Base-by-base conservation (phyloP, 257 asterid species). In the Nemophila menziesii region DNA sequence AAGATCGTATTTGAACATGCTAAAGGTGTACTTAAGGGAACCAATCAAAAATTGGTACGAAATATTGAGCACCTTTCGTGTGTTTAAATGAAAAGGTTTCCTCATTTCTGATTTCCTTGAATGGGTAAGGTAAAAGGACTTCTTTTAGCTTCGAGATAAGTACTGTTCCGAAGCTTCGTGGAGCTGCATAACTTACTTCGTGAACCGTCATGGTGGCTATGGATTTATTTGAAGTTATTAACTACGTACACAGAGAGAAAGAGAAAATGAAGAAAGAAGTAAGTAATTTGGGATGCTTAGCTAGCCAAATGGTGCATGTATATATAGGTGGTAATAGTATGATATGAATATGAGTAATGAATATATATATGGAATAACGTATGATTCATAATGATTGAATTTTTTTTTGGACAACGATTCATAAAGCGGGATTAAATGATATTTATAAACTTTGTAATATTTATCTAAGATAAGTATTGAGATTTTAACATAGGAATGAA, bases 41-140 rank as follows among this genome's bases (percentile, higher is more conserved):
- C 96, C 96, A 86, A 4, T 61, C 79, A n/a, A 48, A 42, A 1
- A 78, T 47, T 0, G 96, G 94, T 0, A 79, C 47, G 50, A 81
- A 78, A 54, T 86, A 86, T 15, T 74, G 64, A 7, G 78, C 13
- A 2, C 49, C 66, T 22, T 67, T 66, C 22, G 39, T n/a, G 0
- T 56, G 8, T 24, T 70, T 55, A 0, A 14, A 46, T 5, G 54
- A 39, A 0, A 37, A 15, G n/a, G n/a, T n/a, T 3, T 76, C 61
- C 52, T 73, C 72, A 5, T 51, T 47, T 47, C 54, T 63, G 40
- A 81, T 44, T 16, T 65, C 69, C 8, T 55, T 47, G 40, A 81
- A 86, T 0, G 96, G 96, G 51, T 86, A 92, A 0, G 96, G 96
- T 22, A 73, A 67, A 14, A 81, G 65, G 0, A 80, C 72, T 20